These are phyloP conservation scores for Taphrina confusa DNA, from an alignment of 1,139 yeast species.

Conservation along the genomic window DNA sequence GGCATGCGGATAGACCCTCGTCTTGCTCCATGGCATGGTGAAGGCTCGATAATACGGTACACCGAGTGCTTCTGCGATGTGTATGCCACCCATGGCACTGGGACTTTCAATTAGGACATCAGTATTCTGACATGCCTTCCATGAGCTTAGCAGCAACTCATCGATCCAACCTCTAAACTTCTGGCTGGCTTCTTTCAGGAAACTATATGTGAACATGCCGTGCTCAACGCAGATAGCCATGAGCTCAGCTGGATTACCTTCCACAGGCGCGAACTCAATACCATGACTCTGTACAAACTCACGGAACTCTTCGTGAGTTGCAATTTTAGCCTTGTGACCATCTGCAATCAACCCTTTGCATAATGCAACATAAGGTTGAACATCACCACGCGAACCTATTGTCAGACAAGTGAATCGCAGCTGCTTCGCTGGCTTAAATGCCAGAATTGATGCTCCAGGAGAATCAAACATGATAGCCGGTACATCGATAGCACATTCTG, in stretches of 20 bases:
- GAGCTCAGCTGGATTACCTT: slow-evolving; percentile 90
- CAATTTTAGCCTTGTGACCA: slow-evolving; percentile 81
- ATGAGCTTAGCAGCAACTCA: slow-evolving; percentile 67
- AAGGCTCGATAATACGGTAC: slow-evolving; percentile 93
- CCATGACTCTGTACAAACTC: slow-evolving; percentile 72
- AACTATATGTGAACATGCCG: slow-evolving; percentile 80
- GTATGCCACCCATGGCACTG: slow-evolving; percentile 93
- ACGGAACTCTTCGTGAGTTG: slow-evolving; percentile 78
- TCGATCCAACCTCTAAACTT: slow-evolving; percentile 89
- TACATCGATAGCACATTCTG: slow-evolving; percentile 24
- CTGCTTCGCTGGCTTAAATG: slow-evolving; percentile 43
- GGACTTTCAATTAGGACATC: slow-evolving; percentile 91
- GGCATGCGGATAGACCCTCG: slow-evolving; percentile 94
- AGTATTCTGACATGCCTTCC: slow-evolving; percentile 85
- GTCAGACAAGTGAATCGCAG: slow-evolving; percentile 72
- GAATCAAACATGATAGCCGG: slow-evolving; percentile 41
- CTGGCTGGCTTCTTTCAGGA: slow-evolving; percentile 76
- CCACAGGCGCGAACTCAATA: slow-evolving; percentile 68
- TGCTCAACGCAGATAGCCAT: slow-evolving; percentile 92
- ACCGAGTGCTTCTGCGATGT: slow-evolving; percentile 85
- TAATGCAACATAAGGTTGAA: slow-evolving; percentile 91
- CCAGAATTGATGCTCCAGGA: slow-evolving; percentile 35
- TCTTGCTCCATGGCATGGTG: slow-evolving; percentile 98
- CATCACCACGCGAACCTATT: slow-evolving; percentile 94
- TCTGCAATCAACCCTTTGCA: slow-evolving; percentile 74